Conservation (phyloP, 2,329 filamentous ascomycete species). For the Calycina herbarum region DNA sequence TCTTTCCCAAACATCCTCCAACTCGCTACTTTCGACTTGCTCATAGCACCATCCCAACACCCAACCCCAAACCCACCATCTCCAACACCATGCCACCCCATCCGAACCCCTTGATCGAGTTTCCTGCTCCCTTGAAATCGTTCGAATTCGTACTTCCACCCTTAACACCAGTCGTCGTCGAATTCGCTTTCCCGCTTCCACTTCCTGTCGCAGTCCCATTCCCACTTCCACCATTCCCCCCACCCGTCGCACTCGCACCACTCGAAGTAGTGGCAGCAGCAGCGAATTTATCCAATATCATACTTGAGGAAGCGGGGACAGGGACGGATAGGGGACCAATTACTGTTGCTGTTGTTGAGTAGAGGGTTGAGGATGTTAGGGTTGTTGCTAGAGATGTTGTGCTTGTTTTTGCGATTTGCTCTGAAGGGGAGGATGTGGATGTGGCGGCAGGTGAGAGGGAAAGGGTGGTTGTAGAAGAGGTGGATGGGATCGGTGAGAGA, state of each 20-base stretch:
- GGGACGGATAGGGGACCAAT: background rate
- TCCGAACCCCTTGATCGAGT: no score
- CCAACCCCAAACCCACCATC: no score
- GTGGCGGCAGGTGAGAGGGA: background rate
- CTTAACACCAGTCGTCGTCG: background rate
- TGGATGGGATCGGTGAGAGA: background rate
- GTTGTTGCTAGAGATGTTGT: background rate
- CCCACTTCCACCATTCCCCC: background rate
- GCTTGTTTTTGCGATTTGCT: background rate
- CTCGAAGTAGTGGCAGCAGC: background rate
- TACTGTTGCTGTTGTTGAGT: background rate
- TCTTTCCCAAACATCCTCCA: no score
- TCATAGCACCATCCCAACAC: no score
- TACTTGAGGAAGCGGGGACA: background rate
- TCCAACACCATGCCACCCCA: no score
- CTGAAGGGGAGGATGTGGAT: background rate
- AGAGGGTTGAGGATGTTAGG: background rate
- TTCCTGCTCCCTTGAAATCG: background rate
- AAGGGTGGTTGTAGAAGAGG: background rate
- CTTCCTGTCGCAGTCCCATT: background rate
- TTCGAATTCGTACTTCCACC: background rate
- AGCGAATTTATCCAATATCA: background rate
- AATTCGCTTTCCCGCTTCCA: background rate
- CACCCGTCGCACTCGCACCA: background rate
- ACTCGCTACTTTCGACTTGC: no score